phyloP scores from a whole-genome alignment of 495 filamentous ascomycete genomes.

The Sporormia fimetaria region DNA sequence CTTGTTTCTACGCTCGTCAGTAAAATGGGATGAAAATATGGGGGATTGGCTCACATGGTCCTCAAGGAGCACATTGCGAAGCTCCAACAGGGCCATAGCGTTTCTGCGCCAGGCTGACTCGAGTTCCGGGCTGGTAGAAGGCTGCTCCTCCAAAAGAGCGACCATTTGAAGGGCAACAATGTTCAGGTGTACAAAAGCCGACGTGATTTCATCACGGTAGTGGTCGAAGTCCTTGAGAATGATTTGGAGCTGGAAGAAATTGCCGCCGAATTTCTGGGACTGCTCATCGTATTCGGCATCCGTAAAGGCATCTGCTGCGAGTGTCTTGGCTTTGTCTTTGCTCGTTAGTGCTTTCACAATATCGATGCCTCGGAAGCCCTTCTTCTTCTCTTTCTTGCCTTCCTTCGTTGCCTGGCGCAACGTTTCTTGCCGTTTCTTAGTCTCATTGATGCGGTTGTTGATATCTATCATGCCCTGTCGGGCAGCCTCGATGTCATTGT shows the following conservation, averaged over 20 bases:
- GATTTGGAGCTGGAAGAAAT: constrained; percentile 80
- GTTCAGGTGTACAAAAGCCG: constrained; percentile 60
- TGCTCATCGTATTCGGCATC: constrained; percentile 68
- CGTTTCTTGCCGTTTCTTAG: constrained; percentile 82
- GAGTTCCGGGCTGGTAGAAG: constrained; percentile 60
- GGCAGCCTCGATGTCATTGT: constrained; percentile 50
- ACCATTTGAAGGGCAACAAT: constrained; percentile 62
- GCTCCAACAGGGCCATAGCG: constrained; percentile 67
- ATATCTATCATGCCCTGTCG: constrained; percentile 54
- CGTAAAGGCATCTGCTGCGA: constrained; percentile 54
- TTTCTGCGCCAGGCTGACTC: constrained; percentile 87
- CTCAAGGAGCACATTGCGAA: constrained; percentile 62
- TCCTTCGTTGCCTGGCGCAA: constrained; percentile 74
- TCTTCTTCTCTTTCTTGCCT: constrained; percentile 85
- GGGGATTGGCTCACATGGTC: constrained; percentile 60
- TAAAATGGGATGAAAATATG: neutral
- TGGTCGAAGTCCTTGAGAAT: constrained; percentile 81
- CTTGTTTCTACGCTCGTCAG: constrained; percentile 45
- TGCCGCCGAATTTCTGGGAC: constrained; percentile 68
- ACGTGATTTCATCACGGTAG: constrained; percentile 61
- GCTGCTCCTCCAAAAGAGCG: constrained; percentile 45
- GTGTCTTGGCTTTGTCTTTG: constrained; percentile 62
- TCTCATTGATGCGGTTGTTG: constrained; percentile 76
- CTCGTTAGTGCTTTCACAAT: constrained; percentile 79
- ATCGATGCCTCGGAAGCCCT: constrained; percentile 20